Evolutionary conservation across 352 stramenopile species (phyloP), one percentile per base, ranked within the genome.

Genomic region (Blastocystis sp.): DNA sequence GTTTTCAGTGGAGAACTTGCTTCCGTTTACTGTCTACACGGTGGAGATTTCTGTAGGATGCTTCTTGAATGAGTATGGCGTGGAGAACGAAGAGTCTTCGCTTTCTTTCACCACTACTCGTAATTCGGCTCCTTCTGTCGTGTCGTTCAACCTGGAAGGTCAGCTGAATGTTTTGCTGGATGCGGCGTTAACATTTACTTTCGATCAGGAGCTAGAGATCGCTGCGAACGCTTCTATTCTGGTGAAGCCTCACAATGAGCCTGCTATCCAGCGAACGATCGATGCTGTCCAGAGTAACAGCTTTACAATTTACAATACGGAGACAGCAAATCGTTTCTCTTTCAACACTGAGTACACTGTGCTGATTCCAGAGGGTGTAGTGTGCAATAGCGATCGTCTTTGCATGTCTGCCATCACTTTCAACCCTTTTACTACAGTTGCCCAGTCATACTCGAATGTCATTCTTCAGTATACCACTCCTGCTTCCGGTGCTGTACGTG

Each of bases 371-470:
- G 70, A 34, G 1, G 45, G 34, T 34, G 43, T 62, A 0, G 70
- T 80, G 39, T 80, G 70, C 54, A 80, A 80, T 53, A 41, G 20
- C 13, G 70, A 80, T 41, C 29, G 39, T 64, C 70, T 80, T 5
- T 80, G 70, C 54, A 80, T 62, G 70, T 29, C 23, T 0, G 45
- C 11, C 20, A 63, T 29, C 0, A 64, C 50, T 5, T 62, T 64
- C 45, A 7, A 41, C n/a, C 20, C 70, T 41, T 80, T 80, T 53
- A 80, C 70, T 4, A 80, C 70, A 20, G 20, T 41, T 0, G 20
- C 43, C 8, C n/a, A 34, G 3, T 62, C 70, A 15, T 43, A 23
- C 13, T 43, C 45, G 6, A 23, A 15, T 4, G 39, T 80, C 23
- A 39, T 80, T 6, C 45, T 80, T 13, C 70, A 80, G 45, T 18